Evolutionary conservation across 768 basidiomycete species (phyloP).

Genomic region (Suillus clintonianus): DNA sequence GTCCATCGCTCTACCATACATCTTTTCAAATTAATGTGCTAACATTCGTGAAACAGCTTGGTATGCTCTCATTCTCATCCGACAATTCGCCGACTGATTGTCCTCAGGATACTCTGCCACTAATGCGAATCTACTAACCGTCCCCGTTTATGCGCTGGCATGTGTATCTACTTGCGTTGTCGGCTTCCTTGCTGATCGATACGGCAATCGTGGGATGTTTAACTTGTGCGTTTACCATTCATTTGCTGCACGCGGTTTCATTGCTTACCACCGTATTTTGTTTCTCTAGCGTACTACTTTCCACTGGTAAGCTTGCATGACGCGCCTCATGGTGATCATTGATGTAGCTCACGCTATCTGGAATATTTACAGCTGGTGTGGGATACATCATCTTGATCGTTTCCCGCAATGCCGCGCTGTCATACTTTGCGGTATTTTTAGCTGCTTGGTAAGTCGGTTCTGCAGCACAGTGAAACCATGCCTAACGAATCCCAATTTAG

Average conservation of each 20-base stretch:
- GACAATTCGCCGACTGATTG: background rate
- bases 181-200: constrained; percentile 63
- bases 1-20: constrained; percentile 15
- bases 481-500: constrained; percentile 28
- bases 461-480: background rate
- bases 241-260: background rate
- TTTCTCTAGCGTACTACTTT: constrained; percentile 23
- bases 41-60: constrained; percentile 33
- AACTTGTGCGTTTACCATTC: constrained; percentile 51
- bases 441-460: constrained; percentile 57
- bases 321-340: constrained; percentile 1
- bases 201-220: constrained; percentile 59
- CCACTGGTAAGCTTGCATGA: constrained; percentile 20
- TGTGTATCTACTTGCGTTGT: constrained; percentile 65
- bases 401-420: constrained; percentile 62
- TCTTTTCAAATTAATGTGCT: constrained; percentile 1
- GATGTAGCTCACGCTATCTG: constrained; percentile 9
- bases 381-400: constrained; percentile 73
- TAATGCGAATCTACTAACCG: constrained; percentile 72
- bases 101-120: constrained; percentile 65
- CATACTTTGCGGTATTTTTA: constrained; percentile 72
- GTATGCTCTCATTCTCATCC: constrained; percentile 26
- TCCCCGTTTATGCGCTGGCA: constrained; percentile 74
- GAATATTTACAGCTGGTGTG: constrained; percentile 41
- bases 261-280: constrained; percentile 40